These are phyloP conservation scores for Bipolaris sorokiniana DNA, from an alignment of 2,329 filamentous ascomycete genomes.

Conservation along the genomic window DNA sequence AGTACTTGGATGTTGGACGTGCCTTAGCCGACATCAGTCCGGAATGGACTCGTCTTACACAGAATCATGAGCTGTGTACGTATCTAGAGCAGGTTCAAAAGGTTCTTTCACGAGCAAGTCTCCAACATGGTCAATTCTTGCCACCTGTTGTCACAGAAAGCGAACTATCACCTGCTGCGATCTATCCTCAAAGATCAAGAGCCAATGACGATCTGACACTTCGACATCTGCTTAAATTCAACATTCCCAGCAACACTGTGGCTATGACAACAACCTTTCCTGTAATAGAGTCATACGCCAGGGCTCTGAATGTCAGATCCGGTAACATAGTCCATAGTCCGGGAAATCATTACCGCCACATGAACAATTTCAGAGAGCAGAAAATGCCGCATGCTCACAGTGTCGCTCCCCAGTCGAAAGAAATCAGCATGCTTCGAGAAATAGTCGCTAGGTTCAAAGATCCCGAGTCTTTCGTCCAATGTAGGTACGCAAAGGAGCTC, in stretches of 20 bases:
- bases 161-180: neutral
- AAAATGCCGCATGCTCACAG: neutral
- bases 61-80: slow-evolving; percentile 55
- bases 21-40: slow-evolving; percentile 52
- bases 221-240: neutral
- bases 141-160: neutral
- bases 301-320: neutral
- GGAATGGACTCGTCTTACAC: slow-evolving; percentile 58
- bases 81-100: slow-evolving; percentile 55
- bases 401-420: neutral
- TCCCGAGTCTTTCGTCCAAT: slow-evolving; percentile 44
- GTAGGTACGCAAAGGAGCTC: slow-evolving; percentile 50
- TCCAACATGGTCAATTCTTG: neutral
- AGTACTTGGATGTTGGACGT: slow-evolving; percentile 43
- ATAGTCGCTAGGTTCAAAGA: slow-evolving; percentile 22
- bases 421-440: slow-evolving; percentile 17
- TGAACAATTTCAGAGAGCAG: neutral
- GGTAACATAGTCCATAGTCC: neutral
- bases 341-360: neutral
- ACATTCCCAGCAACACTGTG: neutral
- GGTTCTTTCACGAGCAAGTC: slow-evolving; percentile 26
- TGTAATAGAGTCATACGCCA: neutral
- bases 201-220: slow-evolving; percentile 7
- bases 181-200: slow-evolving; percentile 7
- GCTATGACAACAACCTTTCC: neutral